Evolutionary conservation across 1,284 basidiomycete genomes (phyloP).

Genomic region (Wallemia hederae): DNA sequence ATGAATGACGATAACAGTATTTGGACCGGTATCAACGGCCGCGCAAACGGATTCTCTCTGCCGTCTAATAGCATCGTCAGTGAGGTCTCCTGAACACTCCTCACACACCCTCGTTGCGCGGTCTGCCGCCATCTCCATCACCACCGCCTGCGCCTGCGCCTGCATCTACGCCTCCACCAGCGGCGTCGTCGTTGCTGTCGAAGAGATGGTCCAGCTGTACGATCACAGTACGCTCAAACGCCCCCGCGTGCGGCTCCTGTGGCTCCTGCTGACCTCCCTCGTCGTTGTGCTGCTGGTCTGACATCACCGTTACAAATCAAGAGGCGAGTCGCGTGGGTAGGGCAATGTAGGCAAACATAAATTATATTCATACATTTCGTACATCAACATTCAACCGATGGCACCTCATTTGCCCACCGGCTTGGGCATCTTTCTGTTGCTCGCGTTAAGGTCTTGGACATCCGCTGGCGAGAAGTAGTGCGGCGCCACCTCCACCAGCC

Average conservation of each 20-base stretch:
- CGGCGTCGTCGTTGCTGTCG: neutral
- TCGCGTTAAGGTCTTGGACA: conserved; percentile 46
- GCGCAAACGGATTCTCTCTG: neutral
- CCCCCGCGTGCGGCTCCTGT: neutral
- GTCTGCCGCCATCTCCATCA: neutral
- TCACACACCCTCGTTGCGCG: no score
- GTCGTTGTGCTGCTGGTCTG: no score
- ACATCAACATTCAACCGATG: neutral
- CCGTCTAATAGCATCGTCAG: no score
- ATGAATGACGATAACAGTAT: neutral
- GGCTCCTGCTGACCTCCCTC: neutral
- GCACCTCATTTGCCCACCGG: conserved; percentile 7
- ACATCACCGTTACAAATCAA: no score
- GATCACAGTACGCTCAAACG: neutral
- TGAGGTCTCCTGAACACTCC: no score
- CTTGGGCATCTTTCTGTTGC: conserved; percentile 66
- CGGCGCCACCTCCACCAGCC: conserved; percentile 70
- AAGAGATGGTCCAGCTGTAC: neutral
- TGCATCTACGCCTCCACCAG: no score
- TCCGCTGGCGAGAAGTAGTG: conserved; percentile 78
- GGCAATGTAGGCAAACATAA: no score
- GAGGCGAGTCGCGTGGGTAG: no score
- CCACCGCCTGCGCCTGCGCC: neutral
- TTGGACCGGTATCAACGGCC: neutral
- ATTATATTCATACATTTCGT: neutral